A percentile compares a stretch with the other conserved stretches of the same genome.
These are phyloP conservation scores for Coemansia sp. DNA, from an alignment of 192 early-diverging fungal species.

Conservation along the genomic window DNA sequence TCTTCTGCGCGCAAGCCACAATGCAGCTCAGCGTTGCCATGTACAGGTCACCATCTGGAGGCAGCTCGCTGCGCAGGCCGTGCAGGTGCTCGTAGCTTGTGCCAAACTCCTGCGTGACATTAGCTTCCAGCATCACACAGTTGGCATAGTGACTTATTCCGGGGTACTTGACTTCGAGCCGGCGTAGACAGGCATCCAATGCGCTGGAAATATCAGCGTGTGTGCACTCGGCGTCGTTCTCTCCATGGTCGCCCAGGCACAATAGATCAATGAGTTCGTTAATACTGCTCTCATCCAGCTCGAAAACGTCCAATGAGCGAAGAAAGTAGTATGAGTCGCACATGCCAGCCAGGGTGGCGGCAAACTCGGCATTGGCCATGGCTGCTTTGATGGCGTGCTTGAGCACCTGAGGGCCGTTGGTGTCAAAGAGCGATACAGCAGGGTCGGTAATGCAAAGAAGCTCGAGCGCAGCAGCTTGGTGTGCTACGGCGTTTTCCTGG, in stretches of 20 bases:
- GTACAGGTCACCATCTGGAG: conserved; percentile 40
- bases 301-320: conserved; percentile 32
- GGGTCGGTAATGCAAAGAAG: conserved; percentile 22
- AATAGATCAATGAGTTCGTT: conserved; percentile 31
- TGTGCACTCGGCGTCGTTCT: conserved; percentile 14
- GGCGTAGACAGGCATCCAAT: conserved; percentile 32
- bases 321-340: conserved; percentile 52
- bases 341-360: conserved; percentile 28
- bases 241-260: conserved; percentile 13
- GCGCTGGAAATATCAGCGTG: conserved; percentile 27
- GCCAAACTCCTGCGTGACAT: conserved; percentile 44
- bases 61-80: conserved; percentile 41
- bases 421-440: conserved; percentile 29
- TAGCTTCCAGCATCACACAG: conserved; percentile 45
- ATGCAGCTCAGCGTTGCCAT: conserved; percentile 43
- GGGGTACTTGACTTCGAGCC: conserved; percentile 36
- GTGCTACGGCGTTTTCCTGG: conserved; percentile 12
- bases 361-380: conserved; percentile 13
- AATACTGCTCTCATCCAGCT: conserved; percentile 27
- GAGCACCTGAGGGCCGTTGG: conserved; percentile 29
- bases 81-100: conserved; percentile 31
- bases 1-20: conserved; percentile 26
- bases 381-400: conserved; percentile 31
- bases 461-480: conserved; percentile 19
- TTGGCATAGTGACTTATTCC: conserved; percentile 46